Evolutionary conservation across 441 rosid genomes (phyloP).

Genomic region (Erodium texanum): DNA sequence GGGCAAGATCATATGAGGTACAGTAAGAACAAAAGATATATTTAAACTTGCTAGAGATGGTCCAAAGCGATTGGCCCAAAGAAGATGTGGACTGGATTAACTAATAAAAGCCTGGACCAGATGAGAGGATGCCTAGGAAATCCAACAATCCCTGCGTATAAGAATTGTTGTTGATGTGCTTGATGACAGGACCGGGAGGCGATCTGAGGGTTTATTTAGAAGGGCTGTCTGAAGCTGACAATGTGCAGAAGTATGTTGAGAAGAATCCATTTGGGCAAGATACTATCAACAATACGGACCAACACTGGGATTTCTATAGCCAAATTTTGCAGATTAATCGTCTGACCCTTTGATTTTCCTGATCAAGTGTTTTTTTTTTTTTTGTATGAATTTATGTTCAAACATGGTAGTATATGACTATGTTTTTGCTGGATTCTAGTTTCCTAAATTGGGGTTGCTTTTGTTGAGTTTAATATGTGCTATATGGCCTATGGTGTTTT

Average conservation of each 20-base stretch:
- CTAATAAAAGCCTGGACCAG: too few species aligned
- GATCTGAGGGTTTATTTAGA: slow-evolving; percentile 46
- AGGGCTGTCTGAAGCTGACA: slow-evolving; percentile 33
- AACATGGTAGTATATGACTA: too few species aligned
- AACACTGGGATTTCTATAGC: slow-evolving; percentile 43
- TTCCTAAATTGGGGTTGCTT: slow-evolving; percentile 5
- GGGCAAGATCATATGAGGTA: too few species aligned
- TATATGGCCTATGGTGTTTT: too few species aligned
- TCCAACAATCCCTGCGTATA: too few species aligned
- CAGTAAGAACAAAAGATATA: too few species aligned
- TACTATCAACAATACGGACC: slow-evolving; percentile 35
- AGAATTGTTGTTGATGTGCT: neutral
- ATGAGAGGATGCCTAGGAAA: too few species aligned
- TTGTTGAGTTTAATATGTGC: slow-evolving; percentile 10
- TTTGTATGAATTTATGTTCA: neutral
- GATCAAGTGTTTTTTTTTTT: too few species aligned
- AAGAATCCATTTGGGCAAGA: slow-evolving; percentile 56
- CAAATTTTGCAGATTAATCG: slow-evolving; percentile 19
- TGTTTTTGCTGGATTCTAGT: too few species aligned
- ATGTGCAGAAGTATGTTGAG: slow-evolving; percentile 40
- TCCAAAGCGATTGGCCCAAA: too few species aligned
- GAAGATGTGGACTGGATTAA: too few species aligned
- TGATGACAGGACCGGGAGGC: slow-evolving; percentile 40
- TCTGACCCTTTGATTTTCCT: neutral
- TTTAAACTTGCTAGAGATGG: too few species aligned